phyloP scores from a whole-genome alignment of 306 rosid species.

The Cucurbita moschata region DNA sequence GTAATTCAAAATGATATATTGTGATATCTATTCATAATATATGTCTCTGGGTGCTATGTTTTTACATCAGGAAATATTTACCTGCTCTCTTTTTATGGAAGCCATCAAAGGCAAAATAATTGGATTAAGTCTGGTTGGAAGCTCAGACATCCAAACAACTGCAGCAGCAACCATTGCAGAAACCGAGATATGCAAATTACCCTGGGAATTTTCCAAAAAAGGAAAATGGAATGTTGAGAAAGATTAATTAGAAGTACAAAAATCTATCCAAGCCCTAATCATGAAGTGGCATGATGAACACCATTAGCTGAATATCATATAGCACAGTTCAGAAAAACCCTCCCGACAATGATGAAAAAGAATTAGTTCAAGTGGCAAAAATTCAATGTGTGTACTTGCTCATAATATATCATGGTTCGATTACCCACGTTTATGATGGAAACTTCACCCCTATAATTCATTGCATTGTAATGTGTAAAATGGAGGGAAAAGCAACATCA shows the following conservation, averaged over 20 bases:
- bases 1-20: slow-evolving; percentile 8
- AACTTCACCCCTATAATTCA: background rate
- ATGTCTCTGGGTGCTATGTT: background rate
- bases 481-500: background rate
- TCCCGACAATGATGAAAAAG: background rate
- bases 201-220: slow-evolving; percentile 42
- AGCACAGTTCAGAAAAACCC: background rate
- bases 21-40: background rate
- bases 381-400: background rate
- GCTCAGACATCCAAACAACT: slow-evolving; percentile 92
- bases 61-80: slow-evolving; percentile 13
- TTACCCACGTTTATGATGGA: background rate
- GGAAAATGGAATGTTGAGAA: slow-evolving; percentile 17
- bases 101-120: slow-evolving; percentile 94
- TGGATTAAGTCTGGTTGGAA: slow-evolving; percentile 76
- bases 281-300: background rate
- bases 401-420: background rate
- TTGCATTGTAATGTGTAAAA: background rate
- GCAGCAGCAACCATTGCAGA: slow-evolving; percentile 88
- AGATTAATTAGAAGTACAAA: background rate
- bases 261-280: background rate
- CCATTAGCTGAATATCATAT: background rate
- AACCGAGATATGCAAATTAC: slow-evolving; percentile 77
- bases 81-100: slow-evolving; percentile 92
- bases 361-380: background rate